phyloP scores from a whole-genome alignment of 2,329 filamentous ascomycete species.

The Neonectria sp. region DNA sequence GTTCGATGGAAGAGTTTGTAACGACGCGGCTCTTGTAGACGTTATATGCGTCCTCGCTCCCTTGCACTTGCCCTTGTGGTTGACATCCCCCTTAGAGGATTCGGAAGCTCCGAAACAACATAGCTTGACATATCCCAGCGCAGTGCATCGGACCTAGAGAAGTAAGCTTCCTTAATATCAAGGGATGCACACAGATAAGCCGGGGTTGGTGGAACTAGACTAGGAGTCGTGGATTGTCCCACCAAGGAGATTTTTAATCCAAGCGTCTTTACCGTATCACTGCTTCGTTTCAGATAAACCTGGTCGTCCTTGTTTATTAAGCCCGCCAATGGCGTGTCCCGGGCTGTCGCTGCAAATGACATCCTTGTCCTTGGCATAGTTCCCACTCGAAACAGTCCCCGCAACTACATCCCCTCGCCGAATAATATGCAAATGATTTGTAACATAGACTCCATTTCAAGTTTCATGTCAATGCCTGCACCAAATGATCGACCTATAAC shows the following conservation, averaged over 20 bases:
- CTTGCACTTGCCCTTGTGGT: neutral
- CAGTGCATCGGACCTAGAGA: slow-evolving; percentile 11
- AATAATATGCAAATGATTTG: neutral
- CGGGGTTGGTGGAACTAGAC: slow-evolving; percentile 12
- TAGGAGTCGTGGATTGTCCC: slow-evolving; percentile 14
- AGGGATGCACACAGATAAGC: slow-evolving; percentile 14
- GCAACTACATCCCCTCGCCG: neutral
- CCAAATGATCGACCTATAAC: neutral
- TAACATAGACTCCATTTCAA: neutral
- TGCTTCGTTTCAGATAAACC: slow-evolving; percentile 18
- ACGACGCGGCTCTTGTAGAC: neutral
- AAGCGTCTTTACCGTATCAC: slow-evolving; percentile 8
- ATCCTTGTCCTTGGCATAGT: slow-evolving; percentile 35
- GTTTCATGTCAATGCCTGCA: neutral
- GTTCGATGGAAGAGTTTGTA: neutral
- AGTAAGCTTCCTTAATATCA: slow-evolving; percentile 37
- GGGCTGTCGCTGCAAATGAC: slow-evolving; percentile 37
- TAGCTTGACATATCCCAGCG: slow-evolving; percentile 10
- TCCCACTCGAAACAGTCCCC: neutral
- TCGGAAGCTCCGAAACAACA: neutral
- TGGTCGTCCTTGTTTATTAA: slow-evolving; percentile 19
- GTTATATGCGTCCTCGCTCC: slow-evolving; percentile 20
- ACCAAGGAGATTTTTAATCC: slow-evolving; percentile 22
- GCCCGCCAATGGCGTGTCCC: slow-evolving; percentile 31
- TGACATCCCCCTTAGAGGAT: neutral